phyloP scores from a whole-genome alignment of 805 yeast species.

The Wickerhamiella azyma region DNA sequence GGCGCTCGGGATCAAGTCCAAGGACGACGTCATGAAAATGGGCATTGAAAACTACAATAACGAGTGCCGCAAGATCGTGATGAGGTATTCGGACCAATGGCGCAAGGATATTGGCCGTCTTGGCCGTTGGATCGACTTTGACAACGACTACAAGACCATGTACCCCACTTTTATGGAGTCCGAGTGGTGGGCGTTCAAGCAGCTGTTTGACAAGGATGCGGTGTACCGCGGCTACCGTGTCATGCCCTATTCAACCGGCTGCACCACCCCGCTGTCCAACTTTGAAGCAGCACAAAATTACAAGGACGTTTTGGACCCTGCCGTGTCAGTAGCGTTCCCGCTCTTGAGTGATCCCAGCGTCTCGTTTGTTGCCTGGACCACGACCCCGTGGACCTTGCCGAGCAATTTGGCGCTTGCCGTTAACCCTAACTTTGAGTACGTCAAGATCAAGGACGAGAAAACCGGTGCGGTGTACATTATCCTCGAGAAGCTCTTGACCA shows the following conservation, averaged over 20 bases:
- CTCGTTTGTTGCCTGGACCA: constrained; percentile 91
- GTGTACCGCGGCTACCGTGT: constrained; percentile 94
- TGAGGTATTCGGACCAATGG: constrained; percentile 96
- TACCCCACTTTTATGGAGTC: constrained; percentile 96
- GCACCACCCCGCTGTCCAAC: constrained; percentile 90
- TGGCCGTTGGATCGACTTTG: constrained; percentile 99
- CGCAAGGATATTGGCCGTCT: constrained; percentile 80
- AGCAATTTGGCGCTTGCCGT: constrained; percentile 87
- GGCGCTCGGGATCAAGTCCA: constrained; percentile 82
- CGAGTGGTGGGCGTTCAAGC: constrained; percentile 97
- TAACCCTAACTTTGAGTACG: constrained; percentile 79
- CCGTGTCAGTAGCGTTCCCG: constrained; percentile 84
- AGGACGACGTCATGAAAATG: constrained; percentile 84
- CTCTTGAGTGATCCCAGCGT: constrained; percentile 69
- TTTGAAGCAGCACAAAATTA: constrained; percentile 98
- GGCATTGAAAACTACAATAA: constrained; percentile 90
- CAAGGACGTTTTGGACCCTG: constrained; percentile 95
- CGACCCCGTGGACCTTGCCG: constrained; percentile 99
- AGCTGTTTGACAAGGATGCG: constrained; percentile 67
- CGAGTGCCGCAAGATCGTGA: constrained; percentile 93
- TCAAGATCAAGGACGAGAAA: constrained; percentile 83
- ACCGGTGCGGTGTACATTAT: constrained; percentile 68
- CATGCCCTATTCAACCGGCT: constrained; percentile 98
- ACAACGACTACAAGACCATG: constrained; percentile 92
- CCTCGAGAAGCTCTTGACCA: constrained; percentile 66